A percentile compares a stretch with the other conserved stretches of the same genome.
Evolutionary conservation across 148 eudicot species (phyloP).

Genomic region (Chenopodium quinoa): DNA sequence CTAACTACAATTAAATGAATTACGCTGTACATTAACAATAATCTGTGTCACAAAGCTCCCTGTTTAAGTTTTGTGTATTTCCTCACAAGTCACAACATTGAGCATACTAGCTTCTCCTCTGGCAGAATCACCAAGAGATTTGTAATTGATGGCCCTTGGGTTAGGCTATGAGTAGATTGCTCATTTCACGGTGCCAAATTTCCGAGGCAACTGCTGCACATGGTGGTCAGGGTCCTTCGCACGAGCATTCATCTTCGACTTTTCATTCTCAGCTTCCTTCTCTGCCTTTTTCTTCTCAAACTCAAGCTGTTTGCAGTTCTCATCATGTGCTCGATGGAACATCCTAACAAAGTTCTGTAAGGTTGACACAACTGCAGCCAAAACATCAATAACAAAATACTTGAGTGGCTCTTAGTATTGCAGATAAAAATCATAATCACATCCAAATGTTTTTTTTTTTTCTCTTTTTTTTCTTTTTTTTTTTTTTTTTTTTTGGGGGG

Average conservation of each 20-base stretch:
- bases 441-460: neutral
- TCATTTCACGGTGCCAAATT: conserved; percentile 21
- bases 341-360: conserved; percentile 71
- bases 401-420: neutral
- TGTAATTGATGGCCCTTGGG: neutral
- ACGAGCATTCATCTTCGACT: conserved; percentile 31
- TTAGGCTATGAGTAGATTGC: conserved; percentile 11
- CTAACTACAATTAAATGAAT: conserved; percentile 17
- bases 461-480: too few species aligned
- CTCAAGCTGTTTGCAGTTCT: conserved; percentile 77
- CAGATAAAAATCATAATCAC: neutral
- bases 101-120: neutral
- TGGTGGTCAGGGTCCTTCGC: conserved; percentile 22
- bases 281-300: conserved; percentile 75
- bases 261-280: conserved; percentile 70
- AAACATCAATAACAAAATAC: neutral
- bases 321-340: conserved; percentile 70
- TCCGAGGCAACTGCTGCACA: conserved; percentile 16
- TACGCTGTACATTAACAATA: conserved; percentile 23
- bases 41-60: neutral
- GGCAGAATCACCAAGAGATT: neutral
- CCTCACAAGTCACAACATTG: neutral
- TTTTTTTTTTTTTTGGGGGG: too few species aligned
- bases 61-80: neutral
- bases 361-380: conserved; percentile 69